Percentiles rank a stretch among this genome's conserved stretches.
Evolutionary conservation across 169 alveolate species (phyloP).

Genomic region (Theileria sp.): DNA sequence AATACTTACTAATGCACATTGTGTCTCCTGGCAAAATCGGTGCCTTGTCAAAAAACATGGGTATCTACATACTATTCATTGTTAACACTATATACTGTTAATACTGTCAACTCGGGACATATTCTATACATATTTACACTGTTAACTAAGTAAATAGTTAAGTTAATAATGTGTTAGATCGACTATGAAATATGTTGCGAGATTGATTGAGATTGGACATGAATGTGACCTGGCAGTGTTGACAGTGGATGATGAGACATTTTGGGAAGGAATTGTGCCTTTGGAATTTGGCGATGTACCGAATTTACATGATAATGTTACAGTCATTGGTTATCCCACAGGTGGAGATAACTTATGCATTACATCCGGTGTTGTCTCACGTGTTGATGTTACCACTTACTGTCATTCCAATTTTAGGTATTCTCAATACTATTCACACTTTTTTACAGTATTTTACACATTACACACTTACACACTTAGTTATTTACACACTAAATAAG

Average conservation of each 20-base stretch:
- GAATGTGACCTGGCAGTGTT: slow-evolving; percentile 83
- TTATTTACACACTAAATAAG: too few relatives aligned
- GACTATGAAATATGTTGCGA: slow-evolving; percentile 68
- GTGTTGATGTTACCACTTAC: slow-evolving; percentile 79
- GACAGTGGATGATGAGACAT: slow-evolving; percentile 74
- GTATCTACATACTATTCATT: slow-evolving; percentile 26
- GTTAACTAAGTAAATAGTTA: background rate
- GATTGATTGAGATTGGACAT: slow-evolving; percentile 75
- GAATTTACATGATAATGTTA: slow-evolving; percentile 76
- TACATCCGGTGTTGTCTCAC: slow-evolving; percentile 85
- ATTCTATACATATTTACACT: background rate
- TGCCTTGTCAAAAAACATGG: slow-evolving; percentile 80
- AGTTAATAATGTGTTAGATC: slow-evolving; percentile 1
- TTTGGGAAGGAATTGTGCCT: slow-evolving; percentile 74
- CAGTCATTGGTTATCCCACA: slow-evolving; percentile 84
- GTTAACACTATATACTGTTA: too few relatives aligned
- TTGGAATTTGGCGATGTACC: slow-evolving; percentile 81
- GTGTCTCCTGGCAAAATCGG: slow-evolving; percentile 80
- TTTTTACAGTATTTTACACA: background rate
- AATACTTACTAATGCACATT: slow-evolving; percentile 83
- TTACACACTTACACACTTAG: too few relatives aligned
- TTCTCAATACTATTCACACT: background rate
- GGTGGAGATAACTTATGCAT: slow-evolving; percentile 87
- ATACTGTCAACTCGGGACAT: too few relatives aligned
- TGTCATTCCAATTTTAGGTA: slow-evolving; percentile 64